phyloP scores from a whole-genome alignment of 331 rosid genomes.

The Pyrus hybrid region DNA sequence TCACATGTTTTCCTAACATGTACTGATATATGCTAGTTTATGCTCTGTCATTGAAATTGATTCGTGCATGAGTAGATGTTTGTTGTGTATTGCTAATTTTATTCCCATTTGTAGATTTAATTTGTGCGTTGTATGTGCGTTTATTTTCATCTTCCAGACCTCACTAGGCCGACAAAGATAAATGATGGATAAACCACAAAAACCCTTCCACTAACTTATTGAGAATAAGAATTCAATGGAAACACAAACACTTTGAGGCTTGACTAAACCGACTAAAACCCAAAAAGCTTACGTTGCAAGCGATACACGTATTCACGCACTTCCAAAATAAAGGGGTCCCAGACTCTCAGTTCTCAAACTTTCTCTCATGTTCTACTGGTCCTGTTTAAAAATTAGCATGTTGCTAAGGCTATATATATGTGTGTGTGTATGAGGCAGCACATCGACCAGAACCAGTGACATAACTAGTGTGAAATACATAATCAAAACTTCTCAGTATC shows the following conservation, averaged over 20 bases:
- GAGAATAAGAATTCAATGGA: neutral
- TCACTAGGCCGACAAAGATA: neutral
- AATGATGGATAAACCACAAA: too few species aligned
- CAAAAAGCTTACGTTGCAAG: neutral
- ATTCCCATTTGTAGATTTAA: neutral
- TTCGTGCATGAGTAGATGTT: neutral
- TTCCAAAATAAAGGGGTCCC: too few species aligned
- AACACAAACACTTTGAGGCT: neutral
- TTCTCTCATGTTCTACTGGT: neutral
- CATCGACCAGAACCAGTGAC: neutral
- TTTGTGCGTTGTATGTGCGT: neutral
- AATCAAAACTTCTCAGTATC: neutral
- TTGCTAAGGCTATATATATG: neutral
- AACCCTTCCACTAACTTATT: neutral
- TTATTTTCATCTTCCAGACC: neutral
- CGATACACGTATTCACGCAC: neutral
- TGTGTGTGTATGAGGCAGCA: too few species aligned
- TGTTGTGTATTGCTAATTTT: neutral
- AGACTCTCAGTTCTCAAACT: neutral
- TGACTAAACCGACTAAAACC: neutral
- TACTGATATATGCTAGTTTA: neutral
- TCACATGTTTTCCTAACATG: neutral
- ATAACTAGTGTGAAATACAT: neutral
- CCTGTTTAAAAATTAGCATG: neutral
- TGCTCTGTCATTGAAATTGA: neutral